These are phyloP conservation scores for Xylariaceae sp. DNA, from an alignment of 2,329 filamentous ascomycete species.

Conservation along the genomic window DNA sequence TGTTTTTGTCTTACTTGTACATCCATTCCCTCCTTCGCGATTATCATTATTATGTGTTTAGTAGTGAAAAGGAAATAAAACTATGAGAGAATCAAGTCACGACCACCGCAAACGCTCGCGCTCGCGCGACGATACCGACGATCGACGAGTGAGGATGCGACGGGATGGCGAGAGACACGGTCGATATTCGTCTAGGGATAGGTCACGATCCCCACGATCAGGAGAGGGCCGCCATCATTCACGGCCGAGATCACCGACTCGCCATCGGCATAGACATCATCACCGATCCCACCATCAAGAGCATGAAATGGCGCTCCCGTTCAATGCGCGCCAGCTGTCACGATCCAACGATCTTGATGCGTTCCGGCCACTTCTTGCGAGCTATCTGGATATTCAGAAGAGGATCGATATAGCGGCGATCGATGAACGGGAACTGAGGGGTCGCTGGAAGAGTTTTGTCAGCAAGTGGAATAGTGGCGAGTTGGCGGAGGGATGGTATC, in stretches of 20 bases:
- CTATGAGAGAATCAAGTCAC: slow-evolving; percentile 16
- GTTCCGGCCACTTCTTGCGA: slow-evolving; percentile 69
- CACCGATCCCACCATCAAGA: slow-evolving; percentile 18
- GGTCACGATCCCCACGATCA: slow-evolving; percentile 19
- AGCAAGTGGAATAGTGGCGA: slow-evolving; percentile 88
- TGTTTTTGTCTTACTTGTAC: neutral
- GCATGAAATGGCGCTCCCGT: slow-evolving; percentile 49
- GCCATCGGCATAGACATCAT: slow-evolving; percentile 10
- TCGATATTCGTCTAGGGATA: slow-evolving; percentile 1
- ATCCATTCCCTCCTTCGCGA: neutral
- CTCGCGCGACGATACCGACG: slow-evolving; percentile 16
- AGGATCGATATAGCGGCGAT: slow-evolving; percentile 62
- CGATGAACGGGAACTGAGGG: slow-evolving; percentile 67
- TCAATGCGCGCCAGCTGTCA: slow-evolving; percentile 57
- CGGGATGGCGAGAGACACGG: slow-evolving; percentile 9
- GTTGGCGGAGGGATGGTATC: slow-evolving; percentile 89
- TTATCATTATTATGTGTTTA: neutral
- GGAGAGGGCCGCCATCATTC: neutral
- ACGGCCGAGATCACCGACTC: slow-evolving; percentile 11
- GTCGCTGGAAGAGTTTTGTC: slow-evolving; percentile 90
- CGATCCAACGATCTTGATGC: slow-evolving; percentile 58
- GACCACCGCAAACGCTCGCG: slow-evolving; percentile 20
- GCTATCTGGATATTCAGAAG: slow-evolving; percentile 88
- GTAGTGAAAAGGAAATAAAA: slow-evolving; percentile 1
- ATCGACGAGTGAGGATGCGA: slow-evolving; percentile 18